phyloP scores from a whole-genome alignment of 2,329 filamentous ascomycete genomes.

The Chaetomium sp. region DNA sequence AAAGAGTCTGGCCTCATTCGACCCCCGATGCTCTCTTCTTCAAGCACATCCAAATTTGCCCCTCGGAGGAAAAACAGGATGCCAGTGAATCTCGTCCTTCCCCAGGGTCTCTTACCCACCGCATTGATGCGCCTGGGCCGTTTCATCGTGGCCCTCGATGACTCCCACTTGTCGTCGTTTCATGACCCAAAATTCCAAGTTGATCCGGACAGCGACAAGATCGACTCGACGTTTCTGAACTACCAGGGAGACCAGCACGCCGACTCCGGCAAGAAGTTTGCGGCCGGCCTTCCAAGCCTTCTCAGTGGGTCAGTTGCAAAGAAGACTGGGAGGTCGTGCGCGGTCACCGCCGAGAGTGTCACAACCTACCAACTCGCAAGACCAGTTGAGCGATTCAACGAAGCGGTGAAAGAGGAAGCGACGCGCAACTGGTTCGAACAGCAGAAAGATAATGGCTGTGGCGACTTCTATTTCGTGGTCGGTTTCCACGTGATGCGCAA shows the following conservation, averaged over 20 bases:
- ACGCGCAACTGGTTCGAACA: no score
- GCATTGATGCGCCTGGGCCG: neutral
- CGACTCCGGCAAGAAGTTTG: neutral
- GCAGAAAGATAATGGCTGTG: no score
- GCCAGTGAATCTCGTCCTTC: neutral
- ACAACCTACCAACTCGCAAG: no score
- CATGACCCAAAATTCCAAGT: neutral
- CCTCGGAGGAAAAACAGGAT: neutral
- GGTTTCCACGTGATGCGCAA: no score
- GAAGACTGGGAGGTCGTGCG: neutral
- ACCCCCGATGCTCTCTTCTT: no score
- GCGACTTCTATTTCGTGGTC: no score
- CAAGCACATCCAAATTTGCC: neutral
- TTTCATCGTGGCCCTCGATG: neutral
- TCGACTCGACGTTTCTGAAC: neutral
- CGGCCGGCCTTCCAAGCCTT: neutral
- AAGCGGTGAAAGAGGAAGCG: no score
- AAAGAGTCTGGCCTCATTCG: no score
- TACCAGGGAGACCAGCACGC: neutral
- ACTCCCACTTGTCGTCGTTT: neutral
- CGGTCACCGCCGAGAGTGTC: no score
- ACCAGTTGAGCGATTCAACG: no score
- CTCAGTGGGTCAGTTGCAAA: neutral
- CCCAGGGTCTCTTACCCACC: neutral
- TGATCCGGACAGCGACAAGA: neutral